Conservation (phyloP, 108 stramenopile genomes). For the Hondaea fermentalgiana region DNA sequence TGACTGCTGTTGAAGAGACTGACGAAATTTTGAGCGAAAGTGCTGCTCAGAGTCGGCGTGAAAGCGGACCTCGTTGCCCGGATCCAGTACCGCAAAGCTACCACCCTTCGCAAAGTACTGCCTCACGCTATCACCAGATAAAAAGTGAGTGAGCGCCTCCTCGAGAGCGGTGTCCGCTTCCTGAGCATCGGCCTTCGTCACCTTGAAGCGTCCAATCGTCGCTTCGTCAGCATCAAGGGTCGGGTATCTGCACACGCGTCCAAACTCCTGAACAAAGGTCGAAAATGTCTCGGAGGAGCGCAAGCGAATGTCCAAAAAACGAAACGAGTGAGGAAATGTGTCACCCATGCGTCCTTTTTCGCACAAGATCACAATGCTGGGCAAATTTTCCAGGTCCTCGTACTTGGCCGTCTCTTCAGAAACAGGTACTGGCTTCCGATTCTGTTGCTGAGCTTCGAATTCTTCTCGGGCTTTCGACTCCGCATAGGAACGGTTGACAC, state of each 20-base stretch:
- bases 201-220: background rate
- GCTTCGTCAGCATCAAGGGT: background rate
- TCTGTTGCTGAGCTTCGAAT: background rate
- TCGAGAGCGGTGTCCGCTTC: background rate
- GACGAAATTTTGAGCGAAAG: background rate
- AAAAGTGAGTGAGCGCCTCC: background rate
- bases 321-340: background rate
- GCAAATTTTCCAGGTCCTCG: background rate
- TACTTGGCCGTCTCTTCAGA: background rate
- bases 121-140: too few relatives aligned
- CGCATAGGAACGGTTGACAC: background rate
- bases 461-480: background rate
- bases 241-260: background rate
- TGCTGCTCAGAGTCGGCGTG: background rate
- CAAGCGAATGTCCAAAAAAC: background rate
- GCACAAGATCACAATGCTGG: background rate
- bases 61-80: background rate
- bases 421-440: background rate
- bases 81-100: background rate
- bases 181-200: too few relatives aligned
- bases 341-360: background rate
- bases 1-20: background rate
- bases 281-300: background rate
- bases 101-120: background rate
- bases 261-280: background rate